These are phyloP conservation scores for Quambalaria eucalypti DNA, from an alignment of 1,284 basidiomycete genomes.

Conservation along the genomic window DNA sequence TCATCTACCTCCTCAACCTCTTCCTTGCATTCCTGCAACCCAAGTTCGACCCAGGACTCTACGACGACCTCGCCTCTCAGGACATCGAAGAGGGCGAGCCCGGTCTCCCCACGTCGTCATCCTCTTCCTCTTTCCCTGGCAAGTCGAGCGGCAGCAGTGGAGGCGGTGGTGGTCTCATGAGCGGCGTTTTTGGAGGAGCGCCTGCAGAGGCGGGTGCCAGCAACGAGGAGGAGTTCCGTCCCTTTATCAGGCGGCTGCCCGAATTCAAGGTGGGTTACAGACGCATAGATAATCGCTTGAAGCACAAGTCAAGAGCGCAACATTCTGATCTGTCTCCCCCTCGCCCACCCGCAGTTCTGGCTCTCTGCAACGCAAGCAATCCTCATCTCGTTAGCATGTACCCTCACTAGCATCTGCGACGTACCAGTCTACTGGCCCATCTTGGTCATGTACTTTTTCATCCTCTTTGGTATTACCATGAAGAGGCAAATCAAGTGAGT, in stretches of 20 bases:
- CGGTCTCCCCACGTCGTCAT: conserved; percentile 43
- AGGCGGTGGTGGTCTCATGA: conserved; percentile 31
- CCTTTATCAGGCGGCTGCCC: conserved; percentile 88
- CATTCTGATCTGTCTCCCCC: background rate
- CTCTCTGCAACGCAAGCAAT: conserved; percentile 83
- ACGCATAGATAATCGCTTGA: background rate
- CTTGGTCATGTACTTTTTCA: conserved; percentile 65
- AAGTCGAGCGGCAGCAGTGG: conserved; percentile 1
- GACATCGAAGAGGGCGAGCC: conserved; percentile 89
- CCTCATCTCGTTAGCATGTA: conserved; percentile 60
- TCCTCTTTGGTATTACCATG: conserved; percentile 49
- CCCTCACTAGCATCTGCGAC: conserved; percentile 57
- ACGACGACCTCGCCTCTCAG: conserved; percentile 82
- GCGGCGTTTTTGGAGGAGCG: conserved; percentile 33
- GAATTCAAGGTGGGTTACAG: conserved; percentile 73
- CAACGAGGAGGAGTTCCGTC: conserved; percentile 50
- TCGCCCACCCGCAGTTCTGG: conserved; percentile 54
- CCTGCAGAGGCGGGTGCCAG: background rate
- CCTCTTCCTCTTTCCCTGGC: conserved; percentile 7
- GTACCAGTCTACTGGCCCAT: conserved; percentile 98
- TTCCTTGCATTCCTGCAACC: conserved; percentile 81
- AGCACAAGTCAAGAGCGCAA: background rate
- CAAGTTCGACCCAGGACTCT: conserved; percentile 88
- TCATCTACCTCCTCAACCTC: conserved; percentile 51
- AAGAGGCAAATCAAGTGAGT: conserved; percentile 47